phyloP scores from a whole-genome alignment of 169 alveolate genomes.

The Plasmodium ovale region DNA sequence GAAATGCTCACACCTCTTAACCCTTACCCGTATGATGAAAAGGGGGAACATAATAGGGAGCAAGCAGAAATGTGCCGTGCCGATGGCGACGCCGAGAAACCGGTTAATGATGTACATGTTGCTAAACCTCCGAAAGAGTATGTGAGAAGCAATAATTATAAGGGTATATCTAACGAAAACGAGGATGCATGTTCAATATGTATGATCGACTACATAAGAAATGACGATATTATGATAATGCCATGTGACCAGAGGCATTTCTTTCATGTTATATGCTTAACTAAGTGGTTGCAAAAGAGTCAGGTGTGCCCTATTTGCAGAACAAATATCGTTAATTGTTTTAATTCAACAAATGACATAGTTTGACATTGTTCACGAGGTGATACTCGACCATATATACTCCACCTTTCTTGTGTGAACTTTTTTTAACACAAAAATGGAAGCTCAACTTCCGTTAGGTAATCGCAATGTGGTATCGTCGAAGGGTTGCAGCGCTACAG shows the following conservation, averaged over 20 bases:
- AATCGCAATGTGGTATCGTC: too few species aligned
- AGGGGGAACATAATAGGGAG: neutral
- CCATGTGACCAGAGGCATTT: slow-evolving; percentile 86
- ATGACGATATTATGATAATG: slow-evolving; percentile 80
- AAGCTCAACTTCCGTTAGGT: too few species aligned
- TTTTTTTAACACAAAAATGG: too few species aligned
- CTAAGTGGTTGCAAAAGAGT: slow-evolving; percentile 82
- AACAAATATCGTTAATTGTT: slow-evolving; percentile 76
- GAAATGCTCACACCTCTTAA: slow-evolving; percentile 54
- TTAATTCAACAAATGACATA: slow-evolving; percentile 29
- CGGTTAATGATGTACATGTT: slow-evolving; percentile 55
- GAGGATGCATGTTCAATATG: slow-evolving; percentile 62
- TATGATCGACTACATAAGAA: slow-evolving; percentile 73
- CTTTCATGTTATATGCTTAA: slow-evolving; percentile 82
- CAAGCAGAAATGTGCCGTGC: neutral
- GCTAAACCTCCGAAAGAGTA: slow-evolving; percentile 13
- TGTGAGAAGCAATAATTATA: neutral
- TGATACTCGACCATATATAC: neutral
- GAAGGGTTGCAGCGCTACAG: too few species aligned
- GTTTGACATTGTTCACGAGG: slow-evolving; percentile 10
- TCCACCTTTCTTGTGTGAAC: too few species aligned
- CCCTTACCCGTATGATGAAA: neutral
- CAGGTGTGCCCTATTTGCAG: slow-evolving; percentile 86
- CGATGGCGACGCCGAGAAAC: slow-evolving; percentile 6
- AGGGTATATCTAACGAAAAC: slow-evolving; percentile 12